Evolutionary conservation across 345 rosid species (phyloP), one percentile per base, ranked within the genome.

Genomic region (Eucalyptus regnans): DNA sequence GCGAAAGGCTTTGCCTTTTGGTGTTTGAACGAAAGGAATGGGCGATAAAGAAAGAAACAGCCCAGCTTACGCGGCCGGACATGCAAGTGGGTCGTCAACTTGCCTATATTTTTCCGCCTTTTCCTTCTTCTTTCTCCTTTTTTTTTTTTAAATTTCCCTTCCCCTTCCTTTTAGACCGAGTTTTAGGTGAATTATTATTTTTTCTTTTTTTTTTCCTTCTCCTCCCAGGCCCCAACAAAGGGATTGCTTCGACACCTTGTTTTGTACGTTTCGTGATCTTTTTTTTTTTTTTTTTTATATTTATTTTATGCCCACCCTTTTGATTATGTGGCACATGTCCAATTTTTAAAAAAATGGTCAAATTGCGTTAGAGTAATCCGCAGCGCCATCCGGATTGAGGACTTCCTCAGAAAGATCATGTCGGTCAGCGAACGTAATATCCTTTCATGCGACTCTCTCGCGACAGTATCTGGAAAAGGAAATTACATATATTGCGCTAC

Each of bases 31-130:
- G 84, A 41, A 76, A 76, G 48, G 84, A 76, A 76, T 3, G 48
- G 48, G 84, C 43, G 84, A 76, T 43, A 41, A 76, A 76, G 84
- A 76, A 56, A 56, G 62, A 23, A 56, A 33, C 92, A 87, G 91
- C 91, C 91, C 88, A 87, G 90, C 93, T 90, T 93, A 91, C 91
- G 66, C 48, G 62, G 90, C 64, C 81, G 87, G 90, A 89, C 52
- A 33, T 87, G 87, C 90, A 87, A 89, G 89, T 89, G 89, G 89
- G 58, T 31, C 51, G 56, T 87, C 90, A 89, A 87, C 87, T 89
- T 89, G 90, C 90, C 33, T 12, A 15, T 76, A 56, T 83, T 88
- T 66, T 33, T 43, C 25, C 46, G 62, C 62, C 10, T 25, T 20
- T 56, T 56, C 29, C 29, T 56, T 56, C 12, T 56, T 56, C 62